Evolutionary conservation across 257 asterid species (phyloP).

Genomic region (Fraxinus americana): DNA sequence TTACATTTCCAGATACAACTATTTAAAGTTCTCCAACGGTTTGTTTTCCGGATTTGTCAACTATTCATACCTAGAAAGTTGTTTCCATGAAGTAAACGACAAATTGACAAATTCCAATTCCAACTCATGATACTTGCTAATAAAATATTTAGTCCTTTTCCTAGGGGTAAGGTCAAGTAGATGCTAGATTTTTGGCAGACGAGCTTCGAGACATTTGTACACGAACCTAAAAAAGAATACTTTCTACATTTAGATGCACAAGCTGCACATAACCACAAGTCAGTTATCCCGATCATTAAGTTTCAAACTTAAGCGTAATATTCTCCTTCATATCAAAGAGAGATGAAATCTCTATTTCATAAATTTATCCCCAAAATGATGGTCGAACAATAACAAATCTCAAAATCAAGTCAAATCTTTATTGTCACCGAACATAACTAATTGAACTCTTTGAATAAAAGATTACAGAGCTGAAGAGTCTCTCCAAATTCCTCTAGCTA

Average conservation of each 20-base stretch:
- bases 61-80: not conserved
- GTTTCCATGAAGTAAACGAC: constrained; percentile 4
- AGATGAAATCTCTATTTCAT: not conserved
- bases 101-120: not conserved
- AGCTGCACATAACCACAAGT: not conserved
- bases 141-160: not conserved
- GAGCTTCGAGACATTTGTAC: not conserved
- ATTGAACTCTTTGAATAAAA: not conserved
- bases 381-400: not conserved
- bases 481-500: not conserved
- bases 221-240: constrained; percentile 9
- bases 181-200: not conserved
- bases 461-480: not conserved
- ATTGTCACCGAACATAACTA: not conserved
- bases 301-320: constrained; percentile 5
- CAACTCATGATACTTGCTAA: not conserved
- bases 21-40: not conserved
- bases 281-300: not conserved
- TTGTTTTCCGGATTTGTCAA: not conserved
- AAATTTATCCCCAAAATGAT: not conserved
- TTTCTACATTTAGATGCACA: not conserved
- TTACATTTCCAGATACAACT: not conserved
- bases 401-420: not conserved
- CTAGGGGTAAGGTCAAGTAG: not conserved
- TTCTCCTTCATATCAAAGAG: not conserved